phyloP scores from a whole-genome alignment of 2,329 filamentous ascomycete species.

The Nigrograna mackinnonii region DNA sequence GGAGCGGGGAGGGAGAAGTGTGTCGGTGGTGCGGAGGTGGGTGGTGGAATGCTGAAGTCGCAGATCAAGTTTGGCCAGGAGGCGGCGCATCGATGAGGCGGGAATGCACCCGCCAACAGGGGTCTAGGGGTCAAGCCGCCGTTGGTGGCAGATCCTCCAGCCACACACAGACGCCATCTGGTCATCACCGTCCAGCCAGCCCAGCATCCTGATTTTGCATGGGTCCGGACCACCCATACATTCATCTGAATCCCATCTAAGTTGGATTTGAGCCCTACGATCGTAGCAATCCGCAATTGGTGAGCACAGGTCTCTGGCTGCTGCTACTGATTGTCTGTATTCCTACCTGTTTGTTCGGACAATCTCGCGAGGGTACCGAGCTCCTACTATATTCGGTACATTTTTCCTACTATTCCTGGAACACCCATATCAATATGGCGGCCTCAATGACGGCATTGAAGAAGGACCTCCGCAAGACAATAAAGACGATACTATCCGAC shows the following conservation, averaged over 20 bases:
- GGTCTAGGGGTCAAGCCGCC: slow-evolving; percentile 12
- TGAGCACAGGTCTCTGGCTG: no score
- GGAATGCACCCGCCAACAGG: slow-evolving; percentile 14
- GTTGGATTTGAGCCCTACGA: no score
- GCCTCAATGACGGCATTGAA: slow-evolving; percentile 63
- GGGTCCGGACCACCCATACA: no score
- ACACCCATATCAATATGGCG: no score
- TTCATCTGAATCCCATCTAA: no score
- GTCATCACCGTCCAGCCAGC: slow-evolving; percentile 11
- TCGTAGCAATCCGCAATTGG: no score
- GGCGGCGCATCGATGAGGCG: slow-evolving; percentile 4
- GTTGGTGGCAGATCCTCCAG: slow-evolving; percentile 32
- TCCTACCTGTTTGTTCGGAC: no score
- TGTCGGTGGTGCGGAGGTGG: slow-evolving; percentile 1
- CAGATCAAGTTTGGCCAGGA: slow-evolving; percentile 16
- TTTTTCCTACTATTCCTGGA: no score
- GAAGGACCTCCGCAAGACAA: slow-evolving; percentile 71
- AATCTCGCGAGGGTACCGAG: no score
- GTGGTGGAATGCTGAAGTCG: slow-evolving; percentile 4
- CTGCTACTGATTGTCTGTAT: no score
- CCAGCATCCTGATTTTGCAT: no score
- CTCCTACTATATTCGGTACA: no score
- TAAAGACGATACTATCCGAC: slow-evolving; percentile 67
- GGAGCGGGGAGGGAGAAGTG: slow-evolving; percentile 1
- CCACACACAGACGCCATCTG: slow-evolving; percentile 15